phyloP scores from a whole-genome alignment of 2,329 filamentous ascomycete genomes.

The Cadophora sp. region DNA sequence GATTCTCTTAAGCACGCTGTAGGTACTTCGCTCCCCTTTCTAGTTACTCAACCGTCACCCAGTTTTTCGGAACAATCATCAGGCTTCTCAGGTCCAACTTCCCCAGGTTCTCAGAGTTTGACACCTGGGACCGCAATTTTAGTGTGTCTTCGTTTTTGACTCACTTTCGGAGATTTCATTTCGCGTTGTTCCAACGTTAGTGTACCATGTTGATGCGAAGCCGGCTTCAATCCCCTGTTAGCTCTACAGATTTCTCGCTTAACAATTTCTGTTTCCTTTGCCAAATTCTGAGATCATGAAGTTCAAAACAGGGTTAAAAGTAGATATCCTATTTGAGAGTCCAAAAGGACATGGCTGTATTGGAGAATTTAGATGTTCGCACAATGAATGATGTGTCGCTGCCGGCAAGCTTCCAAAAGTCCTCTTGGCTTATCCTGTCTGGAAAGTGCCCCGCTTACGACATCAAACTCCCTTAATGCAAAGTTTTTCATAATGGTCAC shows the following conservation, averaged over 20 bases:
- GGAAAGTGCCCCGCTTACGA: background rate
- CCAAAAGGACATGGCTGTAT: background rate
- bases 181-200: background rate
- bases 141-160: background rate
- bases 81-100: background rate
- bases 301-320: background rate
- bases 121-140: background rate
- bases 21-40: background rate
- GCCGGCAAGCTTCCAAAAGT: background rate
- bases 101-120: background rate
- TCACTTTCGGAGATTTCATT: background rate
- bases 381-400: background rate
- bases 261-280: background rate
- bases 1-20: background rate
- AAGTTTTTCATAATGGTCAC: background rate
- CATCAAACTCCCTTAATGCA: background rate
- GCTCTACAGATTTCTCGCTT: background rate
- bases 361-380: background rate
- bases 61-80: background rate
- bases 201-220: background rate
- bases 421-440: background rate
- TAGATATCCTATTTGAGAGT: background rate
- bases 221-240: background rate
- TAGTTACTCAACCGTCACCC: background rate
- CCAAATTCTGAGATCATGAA: background rate